Conservation (phyloP, 2,329 filamentous ascomycete species). For the Parastagonospora nodorum region DNA sequence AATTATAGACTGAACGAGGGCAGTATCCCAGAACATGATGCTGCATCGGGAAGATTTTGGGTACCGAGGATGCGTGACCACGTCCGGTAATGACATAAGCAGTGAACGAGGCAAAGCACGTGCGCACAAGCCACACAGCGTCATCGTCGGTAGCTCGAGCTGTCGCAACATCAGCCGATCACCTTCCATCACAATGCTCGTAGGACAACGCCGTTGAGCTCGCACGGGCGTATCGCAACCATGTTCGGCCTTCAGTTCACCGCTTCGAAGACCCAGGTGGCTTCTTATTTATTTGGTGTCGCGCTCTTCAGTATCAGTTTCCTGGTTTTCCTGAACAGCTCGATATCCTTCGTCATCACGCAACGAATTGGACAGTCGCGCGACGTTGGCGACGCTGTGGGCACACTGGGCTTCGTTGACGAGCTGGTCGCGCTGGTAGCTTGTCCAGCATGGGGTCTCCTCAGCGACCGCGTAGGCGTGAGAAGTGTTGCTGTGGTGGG, state of each 20-base stretch:
- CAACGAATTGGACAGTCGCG: slow-evolving; percentile 77
- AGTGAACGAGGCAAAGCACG: slow-evolving; percentile 1
- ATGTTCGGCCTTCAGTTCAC: slow-evolving; percentile 56
- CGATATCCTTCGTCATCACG: slow-evolving; percentile 82
- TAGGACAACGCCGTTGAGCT: slow-evolving; percentile 20
- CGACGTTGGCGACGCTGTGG: slow-evolving; percentile 78
- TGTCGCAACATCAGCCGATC: background rate
- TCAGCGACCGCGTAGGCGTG: slow-evolving; percentile 78
- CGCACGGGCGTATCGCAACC: slow-evolving; percentile 25
- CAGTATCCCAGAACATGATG: background rate
- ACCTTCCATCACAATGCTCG: slow-evolving; percentile 13
- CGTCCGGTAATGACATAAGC: background rate
- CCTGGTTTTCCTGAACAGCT: slow-evolving; percentile 86
- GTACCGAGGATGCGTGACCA: background rate
- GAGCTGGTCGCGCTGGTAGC: slow-evolving; percentile 81
- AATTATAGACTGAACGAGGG: too few relatives aligned
- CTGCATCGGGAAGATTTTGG: too few relatives aligned
- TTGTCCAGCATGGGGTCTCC: slow-evolving; percentile 78
- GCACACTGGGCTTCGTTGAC: slow-evolving; percentile 83
- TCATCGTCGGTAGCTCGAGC: slow-evolving; percentile 6
- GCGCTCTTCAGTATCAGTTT: slow-evolving; percentile 88
- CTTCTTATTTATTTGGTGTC: slow-evolving; percentile 79
- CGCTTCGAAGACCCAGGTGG: slow-evolving; percentile 61
- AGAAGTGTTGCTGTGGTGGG: slow-evolving; percentile 69
- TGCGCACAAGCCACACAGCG: slow-evolving; percentile 8